phyloP scores from a whole-genome alignment of 805 yeast species.

The Metschnikowia sp. region DNA sequence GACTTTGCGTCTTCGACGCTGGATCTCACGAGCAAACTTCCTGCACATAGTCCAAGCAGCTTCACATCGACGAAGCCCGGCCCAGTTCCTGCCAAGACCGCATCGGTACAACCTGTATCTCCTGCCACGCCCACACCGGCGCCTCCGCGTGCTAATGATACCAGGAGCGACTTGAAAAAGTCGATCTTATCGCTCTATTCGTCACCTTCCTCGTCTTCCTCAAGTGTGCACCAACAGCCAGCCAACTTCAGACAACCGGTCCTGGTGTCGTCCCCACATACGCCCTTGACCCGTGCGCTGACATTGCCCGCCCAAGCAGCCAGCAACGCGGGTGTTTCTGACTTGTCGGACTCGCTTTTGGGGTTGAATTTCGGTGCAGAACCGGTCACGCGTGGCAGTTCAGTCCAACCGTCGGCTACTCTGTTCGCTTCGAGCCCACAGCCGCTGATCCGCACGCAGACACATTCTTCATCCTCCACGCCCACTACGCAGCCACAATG shows the following conservation, averaged over 20 bases:
- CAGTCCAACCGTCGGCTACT: slow-evolving; percentile 1
- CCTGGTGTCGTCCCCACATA: not conserved
- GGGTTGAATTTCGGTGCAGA: slow-evolving; percentile 21
- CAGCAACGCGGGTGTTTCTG: slow-evolving; percentile 5
- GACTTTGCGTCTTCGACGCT: slow-evolving; percentile 32
- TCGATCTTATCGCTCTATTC: slow-evolving; percentile 88
- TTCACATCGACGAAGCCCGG: not conserved
- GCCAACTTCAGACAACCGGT: slow-evolving; percentile 1
- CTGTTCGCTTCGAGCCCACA: slow-evolving; percentile 5
- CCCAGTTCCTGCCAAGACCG: slow-evolving; percentile 10
- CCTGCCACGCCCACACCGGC: slow-evolving; percentile 3
- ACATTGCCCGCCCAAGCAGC: not conserved
- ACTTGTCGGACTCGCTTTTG: slow-evolving; percentile 19
- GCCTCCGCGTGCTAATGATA: slow-evolving; percentile 7
- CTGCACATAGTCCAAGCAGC: not conserved
- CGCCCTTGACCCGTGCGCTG: not conserved
- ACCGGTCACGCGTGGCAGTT: slow-evolving; percentile 1
- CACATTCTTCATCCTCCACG: not conserved
- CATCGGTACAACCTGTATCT: slow-evolving; percentile 13
- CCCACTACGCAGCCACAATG: slow-evolving; percentile 13
- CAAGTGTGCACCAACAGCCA: slow-evolving; percentile 13
- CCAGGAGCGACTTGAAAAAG: slow-evolving; percentile 66
- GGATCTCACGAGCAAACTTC: slow-evolving; percentile 1
- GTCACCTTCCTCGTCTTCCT: slow-evolving; percentile 49
- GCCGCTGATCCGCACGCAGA: slow-evolving; percentile 1